Conservation (phyloP, 2,329 filamentous ascomycete genomes). For the Lachnellula hyalina region DNA sequence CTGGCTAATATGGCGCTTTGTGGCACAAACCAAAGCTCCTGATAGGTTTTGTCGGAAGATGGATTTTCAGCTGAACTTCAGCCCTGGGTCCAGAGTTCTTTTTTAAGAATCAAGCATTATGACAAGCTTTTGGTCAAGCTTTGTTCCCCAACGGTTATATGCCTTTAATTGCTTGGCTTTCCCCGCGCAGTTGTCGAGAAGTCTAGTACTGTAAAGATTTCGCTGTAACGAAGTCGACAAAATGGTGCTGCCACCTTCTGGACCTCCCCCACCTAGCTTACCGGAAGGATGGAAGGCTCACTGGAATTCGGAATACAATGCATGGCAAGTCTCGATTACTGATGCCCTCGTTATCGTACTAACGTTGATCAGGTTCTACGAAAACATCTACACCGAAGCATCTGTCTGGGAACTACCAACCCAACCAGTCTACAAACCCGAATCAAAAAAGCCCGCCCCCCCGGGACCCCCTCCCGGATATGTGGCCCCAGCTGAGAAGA, state of each 20-base stretch:
- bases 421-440: slow-evolving; percentile 1
- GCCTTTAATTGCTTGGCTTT: no score
- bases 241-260: slow-evolving; percentile 4
- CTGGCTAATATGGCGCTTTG: no score
- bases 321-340: slow-evolving; percentile 4
- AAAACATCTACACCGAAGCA: slow-evolving; percentile 12
- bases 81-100: no score
- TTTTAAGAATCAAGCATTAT: no score
- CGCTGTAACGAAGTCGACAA: neutral
- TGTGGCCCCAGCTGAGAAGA: neutral
- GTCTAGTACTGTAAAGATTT: no score
- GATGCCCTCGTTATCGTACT: neutral
- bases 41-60: no score
- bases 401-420: slow-evolving; percentile 13
- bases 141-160: no score
- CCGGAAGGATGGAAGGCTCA: slow-evolving; percentile 14
- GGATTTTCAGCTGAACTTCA: no score
- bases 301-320: slow-evolving; percentile 11
- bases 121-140: no score
- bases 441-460: slow-evolving; percentile 1
- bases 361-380: slow-evolving; percentile 9
- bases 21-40: no score
- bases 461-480: slow-evolving; percentile 9
- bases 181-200: no score
- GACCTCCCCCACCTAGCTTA: neutral